Evolutionary conservation across 83 land plant genomes (phyloP), one percentile per base, ranked within the genome.

Genomic region (Diphasiastrum complanatum): DNA sequence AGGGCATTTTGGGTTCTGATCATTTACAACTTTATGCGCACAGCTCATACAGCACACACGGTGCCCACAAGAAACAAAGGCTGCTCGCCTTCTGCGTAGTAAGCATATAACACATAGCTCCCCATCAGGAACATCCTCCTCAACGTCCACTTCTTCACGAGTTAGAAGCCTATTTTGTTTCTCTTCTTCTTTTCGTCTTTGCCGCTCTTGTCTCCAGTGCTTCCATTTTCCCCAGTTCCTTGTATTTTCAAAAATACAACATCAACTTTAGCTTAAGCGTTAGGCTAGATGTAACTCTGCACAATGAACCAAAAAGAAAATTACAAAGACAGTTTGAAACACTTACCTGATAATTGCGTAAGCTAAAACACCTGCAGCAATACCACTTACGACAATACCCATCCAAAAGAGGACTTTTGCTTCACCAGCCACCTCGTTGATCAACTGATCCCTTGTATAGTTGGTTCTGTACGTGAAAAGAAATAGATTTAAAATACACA

Each of bases 151-250:
- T 29, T 50, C 83, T 18, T 85, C 86, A 1, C 22, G 63, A 12
- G 47, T 28, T 43, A 57, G 11, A 25, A 33, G 59, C 26, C 30
- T 55, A 31, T 22, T 54, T 14, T 11, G 52, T n/a, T 52, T 56
- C 0, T 51, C 67, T 38, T 28, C 58, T 53, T 59, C 32, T 46
- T 23, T 49, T 49, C 33, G 79, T 18, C 70, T 64, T 68, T 55
- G 67, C 30, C 68, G 57, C 54, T 58, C 74, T 24, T 61, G 67
- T 45, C 77, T 79, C 79, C 89, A 75, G 11, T 73, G 77, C 54
- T 80, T 90, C 80, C 81, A 90, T 68, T 67, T 86, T n/a, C 51
- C 35, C 92, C 88, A 90, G 41, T 84, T 90, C 78, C 97, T 90
- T 64, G 28, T 65, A 1, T 1, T 33, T 14, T 12, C 22, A 63